Evolutionary conservation across 257 asterid genomes (phyloP), one percentile per base, ranked within the genome.

Genomic region (Cordia subcordata): DNA sequence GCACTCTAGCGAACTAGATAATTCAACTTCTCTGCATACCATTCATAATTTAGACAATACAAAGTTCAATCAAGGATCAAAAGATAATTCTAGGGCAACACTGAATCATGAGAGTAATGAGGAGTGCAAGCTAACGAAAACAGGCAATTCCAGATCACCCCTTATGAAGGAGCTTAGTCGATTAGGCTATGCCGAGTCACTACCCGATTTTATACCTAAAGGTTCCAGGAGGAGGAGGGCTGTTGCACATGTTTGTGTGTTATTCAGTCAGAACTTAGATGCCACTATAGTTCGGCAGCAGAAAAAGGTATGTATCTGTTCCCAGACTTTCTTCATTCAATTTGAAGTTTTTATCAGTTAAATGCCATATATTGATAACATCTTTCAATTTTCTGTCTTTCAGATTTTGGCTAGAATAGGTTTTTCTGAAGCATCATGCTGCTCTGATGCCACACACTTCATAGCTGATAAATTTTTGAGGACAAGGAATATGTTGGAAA

Each of bases 221-320:
- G 81, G 71, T 64, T 74, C 81, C 55, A 78, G 97, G 75, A 75
- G 80, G 57, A 58, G 77, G 40, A 79, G 70, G 56, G 71, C 70
- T 60, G 39, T 32, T 42, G 72, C 66, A 57, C 83, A 67, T 22
- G 68, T 81, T 53, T 58, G 78, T 60, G 61, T 86, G 69, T 78
- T 89, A 74, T 79, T 89, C 76, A 89, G 97, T 80, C 89, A 84
- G 72, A 79, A 83, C 77, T 57, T 89, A 79, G 81, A 81, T 46
- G 63, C 62, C 60, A 68, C 69, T 60, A 62, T 73, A 68, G 72
- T 81, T 52, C 71, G 76, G 76, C 78, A 68, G 76, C 94, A 82
- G 75, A 81, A 67, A 77, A 89, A 69, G 86, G 95, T 90, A 40
- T 22, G 10, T 50, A 57, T 61, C 49, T 50, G 33, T 61, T 49